Base-by-base conservation (phyloP, 305 asterid genomes). In the Fraxinus albicans region DNA sequence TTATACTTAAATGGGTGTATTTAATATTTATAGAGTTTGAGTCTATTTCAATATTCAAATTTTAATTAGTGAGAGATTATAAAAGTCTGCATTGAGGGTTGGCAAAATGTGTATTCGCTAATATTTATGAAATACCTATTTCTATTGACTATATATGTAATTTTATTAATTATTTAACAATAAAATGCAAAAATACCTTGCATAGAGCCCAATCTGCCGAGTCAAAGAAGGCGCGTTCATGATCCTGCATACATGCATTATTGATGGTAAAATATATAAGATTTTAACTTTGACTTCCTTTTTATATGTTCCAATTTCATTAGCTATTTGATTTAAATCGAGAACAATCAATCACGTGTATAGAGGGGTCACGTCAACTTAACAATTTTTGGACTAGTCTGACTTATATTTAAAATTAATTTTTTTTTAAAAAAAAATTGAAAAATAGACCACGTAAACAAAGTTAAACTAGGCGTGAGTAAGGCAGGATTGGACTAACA, bases 131-230 rank as follows among this genome's bases (percentile, higher is more conserved):
- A 44, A 12, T 1, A 17, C 55, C 15, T 44, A 44, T 12, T 8
- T 35, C 58, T 47, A 47, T 47, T 12, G 5, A 12, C 0, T 12
- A 44, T 44, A 44, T 44, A 2, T 44, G 55, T 44, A 12, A 47
- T 55, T 55, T 55, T 17, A 15, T 55, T 55, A 55, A 44, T 10
- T 42, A 38, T 38, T 38, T 8, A 38, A 38, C 72, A 27, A 3
- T 7, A n/a, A n/a, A 7, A 2, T 34, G 9, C 13, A 6, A 80
- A n/a, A 65, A 50, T 90, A 92, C 98, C 97, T 94, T 95, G 87
- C 93, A 88, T 10, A 95, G 81, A 77, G 92, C 98, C 98, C 98
- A 95, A 36, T 95, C 98, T 0, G 98, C 99, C 0, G 99, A 95
- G 85, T 95, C 98, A 82, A 95, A 95, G 83, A 94, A 95, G 38